Conservation (phyloP, 345 rosid species). For the Melaleuca quinquenervia region DNA sequence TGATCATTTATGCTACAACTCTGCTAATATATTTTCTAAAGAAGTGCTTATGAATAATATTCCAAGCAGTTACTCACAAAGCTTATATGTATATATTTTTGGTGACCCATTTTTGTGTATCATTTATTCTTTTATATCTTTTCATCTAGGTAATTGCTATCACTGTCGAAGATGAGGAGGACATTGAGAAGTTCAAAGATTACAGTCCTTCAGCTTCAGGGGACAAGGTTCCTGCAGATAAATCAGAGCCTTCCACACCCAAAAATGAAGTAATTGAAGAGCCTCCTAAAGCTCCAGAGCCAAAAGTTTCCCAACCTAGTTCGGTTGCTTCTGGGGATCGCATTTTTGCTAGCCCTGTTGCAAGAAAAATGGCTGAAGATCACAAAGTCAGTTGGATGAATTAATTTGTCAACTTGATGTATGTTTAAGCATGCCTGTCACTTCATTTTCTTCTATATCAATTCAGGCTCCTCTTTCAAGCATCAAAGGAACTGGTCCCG, state of each 20-base stretch:
- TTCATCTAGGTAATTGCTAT: conserved; percentile 58
- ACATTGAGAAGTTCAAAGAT: conserved; percentile 78
- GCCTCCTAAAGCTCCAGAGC: conserved; percentile 50
- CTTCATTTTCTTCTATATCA: neutral
- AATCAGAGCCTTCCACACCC: conserved; percentile 47
- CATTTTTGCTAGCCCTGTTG: conserved; percentile 83
- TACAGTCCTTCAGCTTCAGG: conserved; percentile 54
- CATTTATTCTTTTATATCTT: neutral
- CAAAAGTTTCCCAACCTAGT: conserved; percentile 41
- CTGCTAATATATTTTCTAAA: neutral
- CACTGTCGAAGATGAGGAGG: conserved; percentile 87
- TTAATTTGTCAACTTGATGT: neutral
- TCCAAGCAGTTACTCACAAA: neutral
- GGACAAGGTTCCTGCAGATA: conserved; percentile 22
- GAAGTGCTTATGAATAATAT: neutral
- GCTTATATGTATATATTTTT: neutral
- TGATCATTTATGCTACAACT: neutral
- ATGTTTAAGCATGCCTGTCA: neutral
- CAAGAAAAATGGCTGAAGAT: conserved; percentile 86
- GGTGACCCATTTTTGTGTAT: neutral
- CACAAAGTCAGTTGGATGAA: conserved; percentile 35
- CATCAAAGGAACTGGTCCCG: conserved; percentile 91
- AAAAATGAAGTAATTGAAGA: conserved; percentile 47
- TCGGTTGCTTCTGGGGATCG: conserved; percentile 51
- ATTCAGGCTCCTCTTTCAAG: conserved; percentile 67